Base-by-base conservation (phyloP, 371 early-diverging fungal genomes). In the Synchytrium microbalum region DNA sequence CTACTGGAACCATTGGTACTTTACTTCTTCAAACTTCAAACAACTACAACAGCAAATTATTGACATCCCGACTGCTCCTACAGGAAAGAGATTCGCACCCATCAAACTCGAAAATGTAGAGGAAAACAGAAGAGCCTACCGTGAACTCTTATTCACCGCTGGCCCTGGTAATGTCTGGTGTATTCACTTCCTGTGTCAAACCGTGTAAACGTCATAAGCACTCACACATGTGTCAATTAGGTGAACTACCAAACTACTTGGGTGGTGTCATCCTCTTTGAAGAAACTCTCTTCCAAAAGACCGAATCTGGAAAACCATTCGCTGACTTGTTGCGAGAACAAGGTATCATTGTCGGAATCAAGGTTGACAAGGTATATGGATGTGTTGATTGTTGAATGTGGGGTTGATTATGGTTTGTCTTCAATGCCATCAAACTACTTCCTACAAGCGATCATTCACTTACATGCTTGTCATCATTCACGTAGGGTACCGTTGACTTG, bases 261-360 rank as follows among this genome's bases (percentile, higher is more conserved):
- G 83, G 86, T 32, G 88, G 86, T 31, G 86, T 81, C 54, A 88
- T 88, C 69, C 69, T 88, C 28, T 80, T 76, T 70, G 86, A 84
- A 68, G 88, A 88, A 67, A 86, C 86, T 14, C 76, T 88, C 38
- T 67, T 61, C 64, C 84, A 85, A 65, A 75, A 69, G 64, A 68
- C 77, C 57, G 62, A 60, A n/a, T 67, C 68, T 62, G 86, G 84
- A 51, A 74, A 61, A 26, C 69, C 66, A 28, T 79, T 88, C 60
- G 67, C 79, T 53, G 71, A 80, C 29, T 29, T 79, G 24, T 63
- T 86, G 8, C 32, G 54, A n/a, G 72, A 81, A 60, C 68, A 67
- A 61, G 81, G 80, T 33, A 80, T 87, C 61, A 46, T 70, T 59
- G 68, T 76, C 54, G 88, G 88, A 58, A 80, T 88, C 70, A 88